phyloP scores from a whole-genome alignment of 208 protist genomes.

The Leishmania martiniquensis region DNA sequence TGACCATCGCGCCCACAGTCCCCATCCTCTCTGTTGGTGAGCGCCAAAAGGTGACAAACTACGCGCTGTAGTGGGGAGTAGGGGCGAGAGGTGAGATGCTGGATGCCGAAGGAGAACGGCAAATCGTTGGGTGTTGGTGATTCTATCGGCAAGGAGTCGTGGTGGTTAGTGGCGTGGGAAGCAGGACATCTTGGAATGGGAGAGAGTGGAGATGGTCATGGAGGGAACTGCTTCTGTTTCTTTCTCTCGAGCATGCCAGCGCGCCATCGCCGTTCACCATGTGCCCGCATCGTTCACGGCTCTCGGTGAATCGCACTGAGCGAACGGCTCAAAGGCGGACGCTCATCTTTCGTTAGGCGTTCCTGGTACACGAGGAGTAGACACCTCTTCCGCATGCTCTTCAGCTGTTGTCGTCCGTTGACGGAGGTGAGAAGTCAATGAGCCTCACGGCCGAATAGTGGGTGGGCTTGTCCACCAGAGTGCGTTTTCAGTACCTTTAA shows the following conservation, averaged over 20 bases:
- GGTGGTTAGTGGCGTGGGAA: not conserved
- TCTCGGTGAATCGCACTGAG: not conserved
- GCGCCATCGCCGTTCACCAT: not conserved
- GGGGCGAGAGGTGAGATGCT: not conserved
- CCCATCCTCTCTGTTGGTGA: constrained; percentile 88
- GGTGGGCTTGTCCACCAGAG: too few relatives aligned
- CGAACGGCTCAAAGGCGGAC: too few relatives aligned
- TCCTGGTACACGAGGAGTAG: too few relatives aligned
- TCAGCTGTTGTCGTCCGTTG: too few relatives aligned
- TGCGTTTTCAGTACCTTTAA: too few relatives aligned
- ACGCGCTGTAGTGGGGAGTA: constrained; percentile 51
- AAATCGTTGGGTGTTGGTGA: not conserved
- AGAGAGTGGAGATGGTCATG: not conserved
- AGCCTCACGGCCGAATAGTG: too few relatives aligned
- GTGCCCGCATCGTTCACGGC: not conserved
- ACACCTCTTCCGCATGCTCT: too few relatives aligned
- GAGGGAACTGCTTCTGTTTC: not conserved
- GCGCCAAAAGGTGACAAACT: constrained; percentile 84
- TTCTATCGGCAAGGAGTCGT: not conserved
- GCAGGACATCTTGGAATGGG: not conserved
- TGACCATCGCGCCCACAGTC: constrained; percentile 67
- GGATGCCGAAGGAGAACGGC: not conserved
- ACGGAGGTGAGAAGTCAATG: too few relatives aligned
- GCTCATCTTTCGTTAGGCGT: too few relatives aligned
- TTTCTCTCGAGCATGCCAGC: not conserved